Evolutionary conservation across 2,329 filamentous ascomycete genomes (phyloP), one percentile per base, ranked within the genome.

Genomic region (Alternaria rosae): DNA sequence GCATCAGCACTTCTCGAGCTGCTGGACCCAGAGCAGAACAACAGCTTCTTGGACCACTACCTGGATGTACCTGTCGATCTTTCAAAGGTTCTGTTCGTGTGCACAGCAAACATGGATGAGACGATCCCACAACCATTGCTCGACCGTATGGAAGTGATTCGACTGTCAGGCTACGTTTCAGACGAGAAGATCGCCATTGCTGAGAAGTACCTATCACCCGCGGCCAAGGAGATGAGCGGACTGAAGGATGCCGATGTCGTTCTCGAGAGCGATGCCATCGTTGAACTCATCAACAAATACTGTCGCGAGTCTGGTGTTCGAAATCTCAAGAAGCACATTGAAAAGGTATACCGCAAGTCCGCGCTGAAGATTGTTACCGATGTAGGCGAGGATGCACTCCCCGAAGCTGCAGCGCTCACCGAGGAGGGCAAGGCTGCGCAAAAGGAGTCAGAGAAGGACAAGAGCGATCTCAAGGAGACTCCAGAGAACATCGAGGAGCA

Each of bases 171-270:
- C 11, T 99, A 99, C 76, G 94, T 99, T 53, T 90, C 94, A 0
- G 94, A 99, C 68, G 95, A 99, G 85, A 99, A 99, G 86, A 97
- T 97, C 89, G 94, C 95, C 4, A 99, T 99, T 73, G 95, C 95
- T 4, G 91, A 99, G 77, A 88, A 89, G 68, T 99, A 99, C 76
- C 87, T 99, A 25, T 92, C 92, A 0, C 95, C 95, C 8, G 91
- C 93, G 50, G 95, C 96, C n/a, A 97, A 97, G 81, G 94, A 97
- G 66, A 85, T 97, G 61, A 94, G 93, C 38, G 95, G 95, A 26
- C 83, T 99, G 65, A 93, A 97, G 77, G 88, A 95, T 20, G 94
- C 94, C 20, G 91, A 97, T 75, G 94, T 99, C n/a, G 84, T 84
- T n/a, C 85, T 99, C 44, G 90, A 89, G 64, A 89, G 93, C 70